Conservation (phyloP, 768 basidiomycete species). For the Rhodotorula toruloides region DNA sequence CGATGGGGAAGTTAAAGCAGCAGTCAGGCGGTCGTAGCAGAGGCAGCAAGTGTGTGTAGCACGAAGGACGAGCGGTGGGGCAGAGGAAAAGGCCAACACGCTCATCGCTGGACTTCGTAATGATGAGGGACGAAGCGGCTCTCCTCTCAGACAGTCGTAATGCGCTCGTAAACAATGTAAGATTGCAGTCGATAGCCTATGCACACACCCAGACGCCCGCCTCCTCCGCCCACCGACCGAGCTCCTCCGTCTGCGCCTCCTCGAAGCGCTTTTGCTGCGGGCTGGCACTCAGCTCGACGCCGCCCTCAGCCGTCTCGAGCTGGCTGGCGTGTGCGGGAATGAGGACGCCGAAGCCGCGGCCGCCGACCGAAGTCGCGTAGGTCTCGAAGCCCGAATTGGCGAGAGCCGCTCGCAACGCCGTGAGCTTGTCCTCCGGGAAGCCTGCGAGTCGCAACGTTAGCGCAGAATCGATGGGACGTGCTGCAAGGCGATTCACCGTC, state of each 20-base stretch:
- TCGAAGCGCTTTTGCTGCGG: slow-evolving; percentile 31
- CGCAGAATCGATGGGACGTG: not conserved
- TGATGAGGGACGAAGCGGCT: too few relatives aligned
- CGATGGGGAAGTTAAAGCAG: too few relatives aligned
- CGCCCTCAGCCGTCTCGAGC: slow-evolving; percentile 36
- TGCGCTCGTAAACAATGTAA: too few relatives aligned
- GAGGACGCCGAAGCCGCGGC: slow-evolving; percentile 76
- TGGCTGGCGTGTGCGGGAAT: not conserved
- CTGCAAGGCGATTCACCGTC: slow-evolving; percentile 60
- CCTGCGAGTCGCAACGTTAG: slow-evolving; percentile 52
- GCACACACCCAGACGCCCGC: not conserved
- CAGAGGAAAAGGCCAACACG: too few relatives aligned
- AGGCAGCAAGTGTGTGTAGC: too few relatives aligned
- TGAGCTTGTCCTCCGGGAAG: slow-evolving; percentile 59
- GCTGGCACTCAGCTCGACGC: slow-evolving; percentile 24
- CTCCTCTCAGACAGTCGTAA: too few relatives aligned
- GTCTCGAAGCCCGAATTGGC: slow-evolving; percentile 64
- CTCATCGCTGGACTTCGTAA: too few relatives aligned
- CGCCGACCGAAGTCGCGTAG: slow-evolving; percentile 88
- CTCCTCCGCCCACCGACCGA: slow-evolving; percentile 31
- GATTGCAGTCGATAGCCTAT: too few relatives aligned
- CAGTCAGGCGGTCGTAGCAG: too few relatives aligned
- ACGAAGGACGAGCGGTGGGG: too few relatives aligned
- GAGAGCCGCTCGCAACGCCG: slow-evolving; percentile 60
- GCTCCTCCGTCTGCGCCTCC: slow-evolving; percentile 16